A percentile compares a stretch with the other conserved stretches of the same genome.
These are phyloP conservation scores for Hyphodiscus hymeniophilus DNA, from an alignment of 495 filamentous ascomycete genomes.

Conservation along the genomic window DNA sequence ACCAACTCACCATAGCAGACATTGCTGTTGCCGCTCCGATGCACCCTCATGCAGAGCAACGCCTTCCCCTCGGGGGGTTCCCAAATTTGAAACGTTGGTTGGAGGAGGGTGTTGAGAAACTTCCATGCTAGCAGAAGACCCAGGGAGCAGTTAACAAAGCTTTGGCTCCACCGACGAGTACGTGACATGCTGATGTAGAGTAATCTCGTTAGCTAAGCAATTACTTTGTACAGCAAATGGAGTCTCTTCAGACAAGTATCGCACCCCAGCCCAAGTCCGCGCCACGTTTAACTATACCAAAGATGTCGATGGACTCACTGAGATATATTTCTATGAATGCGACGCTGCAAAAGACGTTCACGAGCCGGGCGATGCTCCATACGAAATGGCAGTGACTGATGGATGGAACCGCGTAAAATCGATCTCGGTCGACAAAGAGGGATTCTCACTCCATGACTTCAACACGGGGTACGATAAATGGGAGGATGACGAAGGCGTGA, in stretches of 20 bases:
- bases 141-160: slow-evolving; percentile 27
- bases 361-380: slow-evolving; percentile 26
- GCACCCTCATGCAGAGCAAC: slow-evolving; percentile 22
- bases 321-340: slow-evolving; percentile 28
- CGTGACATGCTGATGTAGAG: neutral
- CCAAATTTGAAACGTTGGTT: slow-evolving; percentile 27
- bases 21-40: slow-evolving; percentile 28
- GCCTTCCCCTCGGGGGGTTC: slow-evolving; percentile 25
- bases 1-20: slow-evolving; percentile 29
- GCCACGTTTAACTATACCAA: slow-evolving; percentile 29
- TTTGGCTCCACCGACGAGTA: slow-evolving; percentile 15
- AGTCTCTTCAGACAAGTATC: no score
- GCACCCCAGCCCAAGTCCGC: neutral
- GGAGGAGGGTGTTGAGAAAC: slow-evolving; percentile 23
- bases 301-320: slow-evolving; percentile 20
- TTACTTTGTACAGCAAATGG: neutral
- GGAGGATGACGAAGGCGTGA: slow-evolving; percentile 23
- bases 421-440: slow-evolving; percentile 25
- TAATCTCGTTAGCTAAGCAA: slow-evolving; percentile 3
- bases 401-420: slow-evolving; percentile 21
- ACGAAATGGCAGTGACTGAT: slow-evolving; percentile 19
- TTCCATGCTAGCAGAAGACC: slow-evolving; percentile 29
- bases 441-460: slow-evolving; percentile 26
- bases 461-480: slow-evolving; percentile 18
- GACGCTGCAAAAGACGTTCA: slow-evolving; percentile 23